Percentiles rank a stretch among this genome's conserved stretches.
Evolutionary conservation across 1,284 basidiomycete species (phyloP).

Genomic region (Puccinia horiana): DNA sequence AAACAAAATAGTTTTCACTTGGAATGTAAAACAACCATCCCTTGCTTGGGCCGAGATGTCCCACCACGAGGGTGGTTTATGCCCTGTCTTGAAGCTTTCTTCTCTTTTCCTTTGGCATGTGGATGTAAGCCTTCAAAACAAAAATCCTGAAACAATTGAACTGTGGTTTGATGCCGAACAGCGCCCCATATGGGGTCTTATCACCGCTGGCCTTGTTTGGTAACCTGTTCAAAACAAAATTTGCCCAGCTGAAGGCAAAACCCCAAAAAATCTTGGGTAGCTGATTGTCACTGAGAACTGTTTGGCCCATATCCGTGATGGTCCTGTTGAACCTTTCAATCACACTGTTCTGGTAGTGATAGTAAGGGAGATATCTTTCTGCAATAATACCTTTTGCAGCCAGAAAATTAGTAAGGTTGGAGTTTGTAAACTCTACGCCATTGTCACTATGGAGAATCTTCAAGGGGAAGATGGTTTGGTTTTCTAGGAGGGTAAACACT

Average conservation of each 20-base stretch:
- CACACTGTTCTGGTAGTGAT: slow-evolving; percentile 17
- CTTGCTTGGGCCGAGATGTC: not conserved
- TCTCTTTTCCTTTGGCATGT: not conserved
- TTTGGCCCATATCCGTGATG: not conserved
- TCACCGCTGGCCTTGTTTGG: slow-evolving; percentile 10
- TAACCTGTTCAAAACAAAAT: not conserved
- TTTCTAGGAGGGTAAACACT: not conserved
- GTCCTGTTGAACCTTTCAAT: slow-evolving; percentile 20
- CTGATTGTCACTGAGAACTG: not conserved
- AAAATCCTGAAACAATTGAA: not conserved
- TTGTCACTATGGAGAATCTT: slow-evolving; percentile 14
- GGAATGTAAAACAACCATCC: slow-evolving; percentile 10
- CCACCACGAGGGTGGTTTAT: not conserved
- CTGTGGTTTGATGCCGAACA: not conserved
- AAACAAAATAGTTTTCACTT: not conserved
- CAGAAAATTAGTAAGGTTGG: not conserved
- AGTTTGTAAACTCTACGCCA: not conserved
- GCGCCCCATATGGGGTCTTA: not conserved
- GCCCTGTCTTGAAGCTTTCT: not conserved
- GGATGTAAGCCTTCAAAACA: not conserved
- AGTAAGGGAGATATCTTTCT: not conserved
- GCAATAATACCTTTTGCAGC: not conserved
- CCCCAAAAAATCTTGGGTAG: not conserved
- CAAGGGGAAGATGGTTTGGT: not conserved
- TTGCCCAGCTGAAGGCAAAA: slow-evolving; percentile 9